Percentiles rank a stretch among this genome's conserved stretches.
Evolutionary conservation across 2,329 filamentous ascomycete genomes (phyloP).

Genomic region (Pestalotiopsis sp.): DNA sequence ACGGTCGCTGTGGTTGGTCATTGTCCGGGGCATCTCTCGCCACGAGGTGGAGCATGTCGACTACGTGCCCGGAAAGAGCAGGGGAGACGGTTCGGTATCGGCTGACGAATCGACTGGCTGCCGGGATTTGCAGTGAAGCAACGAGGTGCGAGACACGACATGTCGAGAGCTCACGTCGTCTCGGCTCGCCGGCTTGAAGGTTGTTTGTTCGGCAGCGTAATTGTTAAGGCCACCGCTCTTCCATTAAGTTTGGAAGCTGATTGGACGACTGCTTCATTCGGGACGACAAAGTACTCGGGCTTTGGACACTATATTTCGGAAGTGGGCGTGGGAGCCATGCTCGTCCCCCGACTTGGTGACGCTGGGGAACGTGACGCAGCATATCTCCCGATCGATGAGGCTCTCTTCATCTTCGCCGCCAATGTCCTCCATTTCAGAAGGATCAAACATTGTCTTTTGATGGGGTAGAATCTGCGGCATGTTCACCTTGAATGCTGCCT

Average conservation of each 20-base stretch:
- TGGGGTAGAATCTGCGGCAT: conserved; percentile 58
- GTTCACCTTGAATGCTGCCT: conserved; percentile 56
- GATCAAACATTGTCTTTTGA: conserved; percentile 58
- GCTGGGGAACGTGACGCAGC: conserved; percentile 65
- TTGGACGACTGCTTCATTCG: conserved; percentile 34
- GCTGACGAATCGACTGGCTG: not conserved
- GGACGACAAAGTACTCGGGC: conserved; percentile 64
- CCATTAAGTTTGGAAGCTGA: not conserved
- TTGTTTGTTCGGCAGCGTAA: not conserved
- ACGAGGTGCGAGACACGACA: not conserved
- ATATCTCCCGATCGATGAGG: conserved; percentile 53
- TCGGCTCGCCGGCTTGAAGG: not conserved
- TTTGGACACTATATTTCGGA: conserved; percentile 65
- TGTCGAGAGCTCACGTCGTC: not conserved
- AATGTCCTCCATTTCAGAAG: conserved; percentile 65
- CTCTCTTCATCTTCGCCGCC: conserved; percentile 62
- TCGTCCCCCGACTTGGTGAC: conserved; percentile 68
- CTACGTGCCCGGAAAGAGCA: not conserved
- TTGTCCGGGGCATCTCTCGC: not conserved
- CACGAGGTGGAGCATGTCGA: not conserved
- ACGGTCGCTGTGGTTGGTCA: not conserved
- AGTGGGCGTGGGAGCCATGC: conserved; percentile 61
- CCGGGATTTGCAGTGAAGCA: not conserved
- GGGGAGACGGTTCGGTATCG: not conserved
- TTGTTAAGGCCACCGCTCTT: conserved; percentile 7